phyloP scores from a whole-genome alignment of 176 grass and related monocot genomes.

The Phragmites australis region DNA sequence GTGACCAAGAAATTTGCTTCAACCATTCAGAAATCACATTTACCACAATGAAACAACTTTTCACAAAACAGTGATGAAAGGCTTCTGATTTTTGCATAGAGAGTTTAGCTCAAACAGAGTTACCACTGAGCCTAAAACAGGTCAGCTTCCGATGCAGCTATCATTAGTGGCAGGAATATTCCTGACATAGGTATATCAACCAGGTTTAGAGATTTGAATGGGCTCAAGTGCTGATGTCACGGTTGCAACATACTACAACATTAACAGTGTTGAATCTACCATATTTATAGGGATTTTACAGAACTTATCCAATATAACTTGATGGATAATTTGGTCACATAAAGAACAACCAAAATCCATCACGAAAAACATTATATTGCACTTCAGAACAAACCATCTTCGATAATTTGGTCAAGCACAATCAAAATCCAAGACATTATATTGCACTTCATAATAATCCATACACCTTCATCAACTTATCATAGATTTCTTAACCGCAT shows the following conservation, averaged over 20 bases:
- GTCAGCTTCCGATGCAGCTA: not conserved
- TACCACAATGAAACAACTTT: not conserved
- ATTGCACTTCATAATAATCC: not conserved
- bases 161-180: not conserved
- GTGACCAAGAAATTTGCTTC: not conserved
- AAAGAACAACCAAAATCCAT: not conserved
- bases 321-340: not conserved
- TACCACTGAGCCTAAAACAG: not conserved
- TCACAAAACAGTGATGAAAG: conserved; percentile 9
- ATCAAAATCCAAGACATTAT: not conserved
- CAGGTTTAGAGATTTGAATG: not conserved
- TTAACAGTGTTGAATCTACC: too few species aligned
- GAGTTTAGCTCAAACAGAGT: not conserved
- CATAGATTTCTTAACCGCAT: not conserved
- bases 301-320: not conserved
- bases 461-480: not conserved
- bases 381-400: not conserved
- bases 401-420: not conserved
- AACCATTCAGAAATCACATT: not conserved
- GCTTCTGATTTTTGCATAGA: conserved; percentile 29
- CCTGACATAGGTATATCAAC: not conserved
- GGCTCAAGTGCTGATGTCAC: not conserved
- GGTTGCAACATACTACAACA: conserved; percentile 1
- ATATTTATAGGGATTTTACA: not conserved
- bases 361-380: not conserved